A percentile compares a stretch with the other conserved stretches of the same genome.
Conservation (phyloP, 2,329 filamentous ascomycete species). For the Monascus ruber region DNA sequence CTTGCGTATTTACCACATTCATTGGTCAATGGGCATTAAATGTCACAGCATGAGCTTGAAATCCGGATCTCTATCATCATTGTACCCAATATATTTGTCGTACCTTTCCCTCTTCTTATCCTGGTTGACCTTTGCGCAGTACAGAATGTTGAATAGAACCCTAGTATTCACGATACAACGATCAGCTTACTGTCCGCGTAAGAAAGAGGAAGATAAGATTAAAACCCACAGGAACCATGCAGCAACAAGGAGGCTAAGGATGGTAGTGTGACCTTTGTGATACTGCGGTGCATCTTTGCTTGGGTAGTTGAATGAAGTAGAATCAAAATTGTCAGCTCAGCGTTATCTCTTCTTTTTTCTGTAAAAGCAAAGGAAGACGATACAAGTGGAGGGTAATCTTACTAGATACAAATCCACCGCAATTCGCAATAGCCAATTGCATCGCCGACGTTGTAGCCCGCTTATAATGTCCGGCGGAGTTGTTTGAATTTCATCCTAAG, state of each 20-base stretch:
- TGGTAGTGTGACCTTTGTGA: constrained; percentile 49
- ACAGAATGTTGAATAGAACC: constrained; percentile 49
- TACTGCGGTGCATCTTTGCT: constrained; percentile 46
- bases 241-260: constrained; percentile 48
- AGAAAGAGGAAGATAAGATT: neutral
- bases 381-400: constrained; percentile 8
- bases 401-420: constrained; percentile 55
- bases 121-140: constrained; percentile 52
- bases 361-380: neutral
- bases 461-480: constrained; percentile 59
- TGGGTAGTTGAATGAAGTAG: constrained; percentile 52
- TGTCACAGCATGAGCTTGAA: constrained; percentile 50
- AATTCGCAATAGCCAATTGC: constrained; percentile 56
- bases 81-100: constrained; percentile 43
- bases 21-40: too few relatives aligned
- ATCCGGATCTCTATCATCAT: constrained; percentile 52
- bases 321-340: constrained; percentile 5
- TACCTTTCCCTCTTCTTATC: constrained; percentile 53
- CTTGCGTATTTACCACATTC: too few relatives aligned
- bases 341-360: neutral
- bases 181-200: neutral
- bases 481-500: constrained; percentile 56
- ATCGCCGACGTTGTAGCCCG: constrained; percentile 54
- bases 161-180: constrained; percentile 24
- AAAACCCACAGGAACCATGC: constrained; percentile 52